Conservation (phyloP, 768 basidiomycete genomes). For the Mycena vulgaris region DNA sequence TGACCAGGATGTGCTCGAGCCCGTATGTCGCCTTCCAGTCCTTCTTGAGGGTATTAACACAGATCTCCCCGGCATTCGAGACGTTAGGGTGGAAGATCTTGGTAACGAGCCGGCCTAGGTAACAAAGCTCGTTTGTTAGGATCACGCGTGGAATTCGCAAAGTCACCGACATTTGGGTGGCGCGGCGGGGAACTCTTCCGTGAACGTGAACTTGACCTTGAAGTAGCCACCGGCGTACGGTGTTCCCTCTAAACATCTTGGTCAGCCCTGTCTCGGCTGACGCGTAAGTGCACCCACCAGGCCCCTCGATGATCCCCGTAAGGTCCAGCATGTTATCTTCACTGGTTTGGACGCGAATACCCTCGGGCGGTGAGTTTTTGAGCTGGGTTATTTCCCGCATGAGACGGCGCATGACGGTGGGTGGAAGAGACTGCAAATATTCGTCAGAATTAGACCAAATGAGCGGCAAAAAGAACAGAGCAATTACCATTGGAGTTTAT, state of each 20-base stretch:
- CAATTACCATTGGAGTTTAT: slow-evolving; percentile 13
- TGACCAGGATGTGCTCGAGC: slow-evolving; percentile 91
- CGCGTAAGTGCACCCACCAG: slow-evolving; percentile 70
- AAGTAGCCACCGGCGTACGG: slow-evolving; percentile 80
- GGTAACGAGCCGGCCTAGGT: slow-evolving; percentile 87
- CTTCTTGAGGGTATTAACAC: slow-evolving; percentile 97
- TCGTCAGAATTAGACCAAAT: neutral
- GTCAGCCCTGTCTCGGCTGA: slow-evolving; percentile 44
- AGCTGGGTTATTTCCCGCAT: slow-evolving; percentile 90
- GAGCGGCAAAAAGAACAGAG: neutral
- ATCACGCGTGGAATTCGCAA: neutral
- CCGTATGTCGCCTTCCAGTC: slow-evolving; percentile 96
- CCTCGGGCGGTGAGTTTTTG: slow-evolving; percentile 88
- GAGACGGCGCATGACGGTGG: slow-evolving; percentile 83
- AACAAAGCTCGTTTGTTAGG: slow-evolving; percentile 30
- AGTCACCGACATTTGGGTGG: slow-evolving; percentile 89
- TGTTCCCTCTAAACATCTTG: slow-evolving; percentile 63
- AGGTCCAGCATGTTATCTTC: slow-evolving; percentile 94
- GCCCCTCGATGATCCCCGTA: slow-evolving; percentile 91
- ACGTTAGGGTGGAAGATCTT: slow-evolving; percentile 99
- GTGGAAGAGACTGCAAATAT: slow-evolving; percentile 56
- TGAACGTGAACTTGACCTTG: slow-evolving; percentile 88
- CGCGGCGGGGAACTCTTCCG: slow-evolving; percentile 92
- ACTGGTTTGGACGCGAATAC: slow-evolving; percentile 88
- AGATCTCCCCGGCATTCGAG: slow-evolving; percentile 91